Conservation (phyloP, 169 alveolate species). For the Perkinsus chesapeaki region DNA sequence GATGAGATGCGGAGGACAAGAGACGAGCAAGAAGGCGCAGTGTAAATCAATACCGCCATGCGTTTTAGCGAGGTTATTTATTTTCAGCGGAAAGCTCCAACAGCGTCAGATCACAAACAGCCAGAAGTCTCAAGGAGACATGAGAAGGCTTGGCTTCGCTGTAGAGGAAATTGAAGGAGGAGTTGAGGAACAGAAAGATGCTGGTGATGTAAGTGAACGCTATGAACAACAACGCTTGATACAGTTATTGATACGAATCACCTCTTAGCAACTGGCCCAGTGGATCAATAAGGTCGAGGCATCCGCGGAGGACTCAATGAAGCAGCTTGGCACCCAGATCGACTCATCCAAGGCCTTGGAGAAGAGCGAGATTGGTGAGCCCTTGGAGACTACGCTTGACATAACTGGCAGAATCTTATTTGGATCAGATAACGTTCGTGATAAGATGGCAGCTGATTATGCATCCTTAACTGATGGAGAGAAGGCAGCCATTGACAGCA, state of each 20-base stretch:
- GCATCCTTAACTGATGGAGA: neutral
- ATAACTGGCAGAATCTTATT: no score
- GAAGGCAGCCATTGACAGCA: neutral
- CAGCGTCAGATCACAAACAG: neutral
- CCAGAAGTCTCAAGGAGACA: slow-evolving; percentile 2
- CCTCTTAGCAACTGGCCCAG: neutral
- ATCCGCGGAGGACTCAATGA: neutral
- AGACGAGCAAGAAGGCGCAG: neutral
- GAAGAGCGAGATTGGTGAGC: neutral
- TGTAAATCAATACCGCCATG: neutral
- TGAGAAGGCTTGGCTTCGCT: neutral
- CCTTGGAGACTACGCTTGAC: no score
- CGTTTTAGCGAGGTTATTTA: neutral
- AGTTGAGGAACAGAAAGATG: neutral
- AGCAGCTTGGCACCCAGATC: neutral
- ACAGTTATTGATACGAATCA: no score
- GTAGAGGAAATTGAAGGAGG: neutral
- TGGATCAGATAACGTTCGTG: neutral
- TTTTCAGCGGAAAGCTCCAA: neutral
- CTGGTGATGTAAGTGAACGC: neutral
- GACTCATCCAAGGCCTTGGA: neutral
- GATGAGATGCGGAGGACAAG: neutral
- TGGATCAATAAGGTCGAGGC: neutral
- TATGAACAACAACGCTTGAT: neutral
- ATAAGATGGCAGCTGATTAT: neutral